These are phyloP conservation scores for Collybia nuda DNA, from an alignment of 768 basidiomycete genomes.

Conservation along the genomic window DNA sequence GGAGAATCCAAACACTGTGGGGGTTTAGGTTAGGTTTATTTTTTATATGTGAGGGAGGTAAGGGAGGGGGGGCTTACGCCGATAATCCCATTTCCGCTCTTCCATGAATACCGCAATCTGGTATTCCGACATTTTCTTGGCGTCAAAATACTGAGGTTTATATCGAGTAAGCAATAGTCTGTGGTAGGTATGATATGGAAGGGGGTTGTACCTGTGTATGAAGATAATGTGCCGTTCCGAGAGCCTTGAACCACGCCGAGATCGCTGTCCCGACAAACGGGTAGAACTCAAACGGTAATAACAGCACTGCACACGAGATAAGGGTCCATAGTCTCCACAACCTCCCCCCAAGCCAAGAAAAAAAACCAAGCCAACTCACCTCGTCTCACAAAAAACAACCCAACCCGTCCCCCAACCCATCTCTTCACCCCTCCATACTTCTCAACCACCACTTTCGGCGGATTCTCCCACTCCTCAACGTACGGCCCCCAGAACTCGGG, in stretches of 20 bases:
- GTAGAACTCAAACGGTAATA: slow-evolving; percentile 64
- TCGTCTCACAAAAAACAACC: slow-evolving; percentile 43
- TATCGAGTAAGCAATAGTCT: not conserved
- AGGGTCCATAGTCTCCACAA: not conserved
- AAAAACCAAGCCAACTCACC: slow-evolving; percentile 38
- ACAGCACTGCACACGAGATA: slow-evolving; percentile 38
- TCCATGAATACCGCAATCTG: slow-evolving; percentile 79
- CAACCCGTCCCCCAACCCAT: slow-evolving; percentile 37
- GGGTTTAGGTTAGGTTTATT: not conserved
- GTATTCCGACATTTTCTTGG: slow-evolving; percentile 76
- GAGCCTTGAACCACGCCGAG: slow-evolving; percentile 63
- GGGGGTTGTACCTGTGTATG: slow-evolving; percentile 55
- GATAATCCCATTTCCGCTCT: slow-evolving; percentile 89
- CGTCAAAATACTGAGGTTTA: slow-evolving; percentile 66
- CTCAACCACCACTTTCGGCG: slow-evolving; percentile 42
- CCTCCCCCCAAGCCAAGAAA: no score
- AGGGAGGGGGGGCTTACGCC: slow-evolving; percentile 41
- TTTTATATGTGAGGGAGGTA: not conserved
- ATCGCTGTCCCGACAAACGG: slow-evolving; percentile 66
- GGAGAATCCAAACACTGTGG: slow-evolving; percentile 80
- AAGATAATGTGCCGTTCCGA: slow-evolving; percentile 65
- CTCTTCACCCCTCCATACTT: slow-evolving; percentile 24
- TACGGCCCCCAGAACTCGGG: slow-evolving; percentile 83
- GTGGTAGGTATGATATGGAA: not conserved
- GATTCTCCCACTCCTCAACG: slow-evolving; percentile 77